Evolutionary conservation across 805 yeast genomes (phyloP).

Genomic region (Lipomyces japonicus): DNA sequence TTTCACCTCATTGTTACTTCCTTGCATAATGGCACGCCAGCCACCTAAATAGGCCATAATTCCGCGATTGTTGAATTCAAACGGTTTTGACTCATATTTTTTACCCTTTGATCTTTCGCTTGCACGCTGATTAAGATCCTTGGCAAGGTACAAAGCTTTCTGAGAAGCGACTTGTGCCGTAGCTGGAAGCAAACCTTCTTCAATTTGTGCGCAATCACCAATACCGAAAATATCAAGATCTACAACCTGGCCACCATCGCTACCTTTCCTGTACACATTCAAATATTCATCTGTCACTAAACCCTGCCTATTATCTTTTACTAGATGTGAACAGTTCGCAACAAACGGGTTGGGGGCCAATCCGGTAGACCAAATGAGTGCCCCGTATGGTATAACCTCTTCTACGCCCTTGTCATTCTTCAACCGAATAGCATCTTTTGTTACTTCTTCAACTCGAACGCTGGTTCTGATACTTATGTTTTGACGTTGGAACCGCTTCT

Average conservation of each 20-base stretch:
- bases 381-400: constrained; percentile 50
- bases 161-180: constrained; percentile 61
- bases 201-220: constrained; percentile 67
- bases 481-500: constrained; percentile 57
- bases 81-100: constrained; percentile 53
- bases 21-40: constrained; percentile 27
- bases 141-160: constrained; percentile 63
- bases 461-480: constrained; percentile 58
- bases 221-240: constrained; percentile 59
- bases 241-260: background rate
- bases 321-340: constrained; percentile 46
- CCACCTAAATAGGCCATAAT: constrained; percentile 62
- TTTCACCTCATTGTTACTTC: constrained; percentile 12
- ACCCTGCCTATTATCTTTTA: constrained; percentile 49
- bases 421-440: constrained; percentile 54
- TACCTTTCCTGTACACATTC: constrained; percentile 50
- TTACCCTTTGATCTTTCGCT: constrained; percentile 45
- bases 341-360: constrained; percentile 63
- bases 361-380: constrained; percentile 74
- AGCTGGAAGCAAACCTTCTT: constrained; percentile 63
- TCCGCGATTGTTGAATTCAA: constrained; percentile 60
- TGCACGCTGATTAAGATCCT: constrained; percentile 53
- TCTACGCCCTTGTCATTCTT: constrained; percentile 48
- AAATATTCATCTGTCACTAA: constrained; percentile 67
- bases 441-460: constrained; percentile 57